Evolutionary conservation across 345 rosid species (phyloP), one percentile per base, ranked within the genome.

Genomic region (Streptanthus diversifolius): DNA sequence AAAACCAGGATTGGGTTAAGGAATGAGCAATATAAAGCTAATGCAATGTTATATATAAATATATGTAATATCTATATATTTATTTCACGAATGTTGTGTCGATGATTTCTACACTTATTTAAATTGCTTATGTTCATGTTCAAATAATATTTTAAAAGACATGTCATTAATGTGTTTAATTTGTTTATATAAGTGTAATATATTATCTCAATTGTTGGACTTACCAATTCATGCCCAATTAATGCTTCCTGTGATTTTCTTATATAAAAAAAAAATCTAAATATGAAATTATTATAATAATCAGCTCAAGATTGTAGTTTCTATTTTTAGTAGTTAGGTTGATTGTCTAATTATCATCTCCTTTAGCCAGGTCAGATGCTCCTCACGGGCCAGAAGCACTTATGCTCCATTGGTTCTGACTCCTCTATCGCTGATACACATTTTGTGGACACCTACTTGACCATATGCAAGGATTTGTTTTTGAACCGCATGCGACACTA

Each of bases 1-100:
- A 75, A 75, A 52, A 27, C 74, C 79, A 53, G 59, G 63, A 24
- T 8, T 68, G 35, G 79, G 49, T 68, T 75, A 61, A 35, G 63
- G 21, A 54, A 21, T 7, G 63, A 66, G 73, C 78, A 61, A 61
- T 68, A 53, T 70, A 36, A 54, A 63, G 59, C 52, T 13, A 39
- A 76, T 68, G 70, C 79, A 37, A 35, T 71, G 68, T 32, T 66
- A 49, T 54, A 55, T 52, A 13, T 17, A 53, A 33, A 19, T 12
- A 49, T 33, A 47, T 59, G 66, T 70, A 3, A 43, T 52, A 49
- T 63, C 7, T 65, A 65, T 29, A 30, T 68, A 36, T 76, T 43
- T 69, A 63, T 62, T 55, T 17, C 36, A 76, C 40, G 66, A 70
- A 63, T 36, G 75, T 55, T 68, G 41, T 68, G 22, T 61, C 1